phyloP scores from a whole-genome alignment of 2,329 filamentous ascomycete species.

The Didymellaceae sp. region DNA sequence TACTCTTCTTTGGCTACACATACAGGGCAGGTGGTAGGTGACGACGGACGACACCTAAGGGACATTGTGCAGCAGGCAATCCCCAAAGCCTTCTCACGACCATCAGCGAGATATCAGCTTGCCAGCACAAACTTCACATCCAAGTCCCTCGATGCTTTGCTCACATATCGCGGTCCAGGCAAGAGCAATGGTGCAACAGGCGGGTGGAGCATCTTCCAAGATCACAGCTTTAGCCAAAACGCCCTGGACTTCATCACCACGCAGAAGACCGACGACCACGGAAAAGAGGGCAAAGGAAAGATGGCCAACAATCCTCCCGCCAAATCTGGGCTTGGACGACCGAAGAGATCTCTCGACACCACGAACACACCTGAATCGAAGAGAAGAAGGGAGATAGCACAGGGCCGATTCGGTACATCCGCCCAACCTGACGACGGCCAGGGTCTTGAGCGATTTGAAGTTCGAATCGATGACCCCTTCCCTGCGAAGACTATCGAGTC shows the following conservation, averaged over 20 bases:
- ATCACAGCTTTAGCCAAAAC: slow-evolving; percentile 62
- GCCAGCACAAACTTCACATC: slow-evolving; percentile 72
- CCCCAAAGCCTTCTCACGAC: slow-evolving; percentile 79
- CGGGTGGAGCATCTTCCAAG: slow-evolving; percentile 80
- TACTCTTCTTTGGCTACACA: slow-evolving; percentile 65
- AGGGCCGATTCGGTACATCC: slow-evolving; percentile 72
- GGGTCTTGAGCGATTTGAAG: slow-evolving; percentile 56
- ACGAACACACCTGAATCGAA: slow-evolving; percentile 54
- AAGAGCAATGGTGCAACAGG: slow-evolving; percentile 75
- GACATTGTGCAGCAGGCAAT: slow-evolving; percentile 78
- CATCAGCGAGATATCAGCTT: slow-evolving; percentile 73
- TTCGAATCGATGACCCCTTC: slow-evolving; percentile 57
- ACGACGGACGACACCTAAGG: slow-evolving; percentile 63
- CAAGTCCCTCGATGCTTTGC: slow-evolving; percentile 72
- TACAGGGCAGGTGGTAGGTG: slow-evolving; percentile 44
- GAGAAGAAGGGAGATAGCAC: slow-evolving; percentile 66
- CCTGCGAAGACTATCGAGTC: slow-evolving; percentile 20
- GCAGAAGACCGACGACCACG: slow-evolving; percentile 27
- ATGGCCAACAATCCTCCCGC: slow-evolving; percentile 16
- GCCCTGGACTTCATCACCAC: slow-evolving; percentile 55
- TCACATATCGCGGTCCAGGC: slow-evolving; percentile 72
- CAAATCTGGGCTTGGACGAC: slow-evolving; percentile 35
- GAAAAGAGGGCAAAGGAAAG: slow-evolving; percentile 21
- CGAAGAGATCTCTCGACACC: slow-evolving; percentile 36
- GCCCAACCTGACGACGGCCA: slow-evolving; percentile 24